Conservation (phyloP, 1,284 basidiomycete genomes). For the Kwoniella shivajii region DNA sequence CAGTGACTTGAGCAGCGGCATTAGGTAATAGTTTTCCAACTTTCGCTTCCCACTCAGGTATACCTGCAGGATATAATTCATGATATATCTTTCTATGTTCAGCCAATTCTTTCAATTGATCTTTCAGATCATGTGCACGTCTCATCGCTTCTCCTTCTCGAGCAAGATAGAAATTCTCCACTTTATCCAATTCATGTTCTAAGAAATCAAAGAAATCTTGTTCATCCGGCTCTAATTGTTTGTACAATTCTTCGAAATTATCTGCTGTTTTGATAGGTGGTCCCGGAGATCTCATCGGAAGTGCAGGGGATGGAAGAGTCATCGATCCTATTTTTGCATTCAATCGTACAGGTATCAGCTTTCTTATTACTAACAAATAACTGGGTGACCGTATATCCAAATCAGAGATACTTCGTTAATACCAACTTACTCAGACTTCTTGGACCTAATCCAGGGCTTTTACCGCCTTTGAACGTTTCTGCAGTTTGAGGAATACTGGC, state of each 20-base stretch:
- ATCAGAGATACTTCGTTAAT: no score
- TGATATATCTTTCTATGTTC: constrained; percentile 70
- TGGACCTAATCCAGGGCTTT: constrained; percentile 8
- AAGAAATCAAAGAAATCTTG: constrained; percentile 72
- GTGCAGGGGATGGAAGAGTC: constrained; percentile 35
- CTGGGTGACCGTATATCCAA: no score
- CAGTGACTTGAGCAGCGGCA: constrained; percentile 5
- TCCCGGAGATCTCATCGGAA: constrained; percentile 17
- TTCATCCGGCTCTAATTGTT: constrained; percentile 59
- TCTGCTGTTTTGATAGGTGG: constrained; percentile 6
- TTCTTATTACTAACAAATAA: no score
- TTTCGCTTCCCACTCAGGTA: constrained; percentile 48
- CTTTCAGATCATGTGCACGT: constrained; percentile 62
- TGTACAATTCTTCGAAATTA: constrained; percentile 48
- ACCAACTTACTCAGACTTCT: constrained; percentile 22
- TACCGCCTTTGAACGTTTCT: constrained; percentile 6
- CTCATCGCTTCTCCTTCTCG: constrained; percentile 69
- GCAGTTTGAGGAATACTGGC: background rate
- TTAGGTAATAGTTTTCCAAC: constrained; percentile 34
- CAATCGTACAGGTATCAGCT: no score
- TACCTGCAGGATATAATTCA: constrained; percentile 56
- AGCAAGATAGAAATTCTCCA: constrained; percentile 76
- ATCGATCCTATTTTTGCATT: constrained; percentile 31
- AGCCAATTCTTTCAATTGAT: constrained; percentile 72
- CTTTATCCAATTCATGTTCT: constrained; percentile 74